Conservation (phyloP, 2,329 filamentous ascomycete species). For the Pleoardoris graminearum region DNA sequence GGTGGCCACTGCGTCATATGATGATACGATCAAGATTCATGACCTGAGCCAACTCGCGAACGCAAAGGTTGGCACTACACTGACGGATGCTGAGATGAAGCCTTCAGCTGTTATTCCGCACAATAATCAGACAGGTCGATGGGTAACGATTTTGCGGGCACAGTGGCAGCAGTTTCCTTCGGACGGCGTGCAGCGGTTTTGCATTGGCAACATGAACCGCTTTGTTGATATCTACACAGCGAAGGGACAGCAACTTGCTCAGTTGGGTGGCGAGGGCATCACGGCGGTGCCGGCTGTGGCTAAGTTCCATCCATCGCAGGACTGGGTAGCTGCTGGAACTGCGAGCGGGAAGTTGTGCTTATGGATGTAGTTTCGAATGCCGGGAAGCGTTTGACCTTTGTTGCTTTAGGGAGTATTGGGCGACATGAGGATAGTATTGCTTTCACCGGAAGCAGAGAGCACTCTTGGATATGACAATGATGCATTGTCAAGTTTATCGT, state of each 20-base stretch:
- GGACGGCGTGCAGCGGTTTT: slow-evolving; percentile 83
- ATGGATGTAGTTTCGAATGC: slow-evolving; percentile 66
- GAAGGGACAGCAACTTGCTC: slow-evolving; percentile 83
- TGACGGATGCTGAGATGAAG: slow-evolving; percentile 66
- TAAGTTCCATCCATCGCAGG: slow-evolving; percentile 81
- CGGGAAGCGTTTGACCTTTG: neutral
- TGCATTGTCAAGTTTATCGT: neutral
- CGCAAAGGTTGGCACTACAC: slow-evolving; percentile 59
- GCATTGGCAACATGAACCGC: slow-evolving; percentile 95
- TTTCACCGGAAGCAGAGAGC: neutral
- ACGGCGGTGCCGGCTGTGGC: slow-evolving; percentile 93
- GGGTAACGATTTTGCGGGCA: slow-evolving; percentile 84
- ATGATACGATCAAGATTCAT: slow-evolving; percentile 93
- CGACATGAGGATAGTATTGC: neutral
- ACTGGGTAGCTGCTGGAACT: slow-evolving; percentile 93
- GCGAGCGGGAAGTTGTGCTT: slow-evolving; percentile 90
- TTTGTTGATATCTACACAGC: slow-evolving; percentile 90
- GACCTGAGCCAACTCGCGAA: slow-evolving; percentile 61
- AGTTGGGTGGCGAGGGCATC: slow-evolving; percentile 85
- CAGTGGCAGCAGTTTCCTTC: slow-evolving; percentile 85
- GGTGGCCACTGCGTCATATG: slow-evolving; percentile 89
- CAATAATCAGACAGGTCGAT: slow-evolving; percentile 94
- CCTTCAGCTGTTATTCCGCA: slow-evolving; percentile 73
- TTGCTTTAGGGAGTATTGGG: neutral
- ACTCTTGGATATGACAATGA: neutral